Percentiles rank a stretch among this genome's conserved stretches.
Evolutionary conservation across 129 eudicot species (phyloP).

Genomic region (Flaveria trinervia): DNA sequence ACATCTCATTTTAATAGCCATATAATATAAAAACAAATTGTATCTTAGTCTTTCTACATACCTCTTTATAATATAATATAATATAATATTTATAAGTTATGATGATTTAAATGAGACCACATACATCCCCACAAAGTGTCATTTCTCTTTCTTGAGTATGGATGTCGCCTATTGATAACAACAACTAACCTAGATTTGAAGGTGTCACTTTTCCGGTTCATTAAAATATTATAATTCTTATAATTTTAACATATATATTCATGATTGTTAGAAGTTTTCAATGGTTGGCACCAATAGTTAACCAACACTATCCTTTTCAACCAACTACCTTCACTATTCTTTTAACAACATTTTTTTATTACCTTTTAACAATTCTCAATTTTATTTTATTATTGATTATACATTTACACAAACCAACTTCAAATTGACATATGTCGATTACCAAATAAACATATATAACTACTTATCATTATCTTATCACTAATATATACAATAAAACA

Average conservation of each 20-base stretch:
- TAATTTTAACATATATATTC: not conserved
- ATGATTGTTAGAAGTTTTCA: conserved; percentile 11
- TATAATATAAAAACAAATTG: too few species aligned
- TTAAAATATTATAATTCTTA: not conserved
- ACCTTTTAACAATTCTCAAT: not conserved
- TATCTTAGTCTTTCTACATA: too few species aligned
- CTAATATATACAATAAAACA: too few species aligned
- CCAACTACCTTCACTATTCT: conserved; percentile 21
- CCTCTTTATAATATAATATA: too few species aligned
- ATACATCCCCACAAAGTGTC: conserved; percentile 23
- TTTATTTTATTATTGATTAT: not conserved
- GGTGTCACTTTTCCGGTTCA: conserved; percentile 6
- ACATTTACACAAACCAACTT: too few species aligned
- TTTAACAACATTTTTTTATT: not conserved
- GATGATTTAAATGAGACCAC: not conserved
- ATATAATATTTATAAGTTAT: not conserved
- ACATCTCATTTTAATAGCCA: too few species aligned
- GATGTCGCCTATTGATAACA: conserved; percentile 26
- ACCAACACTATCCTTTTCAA: conserved; percentile 28
- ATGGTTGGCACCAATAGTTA: conserved; percentile 28
- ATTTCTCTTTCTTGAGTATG: conserved; percentile 13
- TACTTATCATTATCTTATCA: too few species aligned
- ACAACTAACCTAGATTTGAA: conserved; percentile 23
- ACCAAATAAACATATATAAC: too few species aligned
- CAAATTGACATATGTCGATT: too few species aligned